A percentile compares a stretch with the other conserved stretches of the same genome.
Conservation (phyloP, 495 filamentous ascomycete genomes). For the Talaromyces trachyspermus region DNA sequence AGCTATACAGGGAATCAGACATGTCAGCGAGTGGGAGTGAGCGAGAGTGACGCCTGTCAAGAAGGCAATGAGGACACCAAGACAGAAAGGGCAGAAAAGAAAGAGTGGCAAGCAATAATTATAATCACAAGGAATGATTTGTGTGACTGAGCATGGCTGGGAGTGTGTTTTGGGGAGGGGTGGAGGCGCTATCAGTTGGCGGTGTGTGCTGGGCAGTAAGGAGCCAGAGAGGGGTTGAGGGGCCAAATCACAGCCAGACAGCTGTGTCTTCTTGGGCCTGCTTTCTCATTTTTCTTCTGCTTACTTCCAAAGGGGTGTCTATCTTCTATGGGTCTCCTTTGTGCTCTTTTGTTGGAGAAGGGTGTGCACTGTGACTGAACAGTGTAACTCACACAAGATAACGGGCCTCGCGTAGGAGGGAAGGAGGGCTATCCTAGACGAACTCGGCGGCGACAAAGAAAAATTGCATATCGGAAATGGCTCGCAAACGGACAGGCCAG, state of each 20-base stretch:
- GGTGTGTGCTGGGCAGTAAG: constrained; percentile 3
- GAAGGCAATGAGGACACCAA: constrained; percentile 23
- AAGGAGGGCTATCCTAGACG: neutral
- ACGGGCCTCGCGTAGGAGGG: neutral
- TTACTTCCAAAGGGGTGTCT: too few relatives aligned
- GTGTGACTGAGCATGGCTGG: constrained; percentile 2
- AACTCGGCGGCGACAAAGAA: neutral
- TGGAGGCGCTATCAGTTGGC: constrained; percentile 3
- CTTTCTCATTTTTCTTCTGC: neutral
- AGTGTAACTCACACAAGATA: neutral
- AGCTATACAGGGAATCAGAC: constrained; percentile 4
- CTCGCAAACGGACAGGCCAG: neutral
- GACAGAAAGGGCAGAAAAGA: constrained; percentile 15
- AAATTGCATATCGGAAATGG: constrained; percentile 4
- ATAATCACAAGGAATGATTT: neutral
- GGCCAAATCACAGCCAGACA: neutral
- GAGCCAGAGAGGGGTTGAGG: constrained; percentile 1
- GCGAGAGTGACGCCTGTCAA: constrained; percentile 23
- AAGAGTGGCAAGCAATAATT: constrained; percentile 6
- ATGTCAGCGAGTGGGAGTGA: constrained; percentile 4
- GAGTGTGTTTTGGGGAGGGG: too few relatives aligned
- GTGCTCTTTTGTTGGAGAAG: too few relatives aligned
- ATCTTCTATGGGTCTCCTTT: too few relatives aligned
- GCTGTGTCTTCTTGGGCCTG: neutral
- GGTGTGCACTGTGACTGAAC: too few relatives aligned